phyloP scores from a whole-genome alignment of 768 basidiomycete genomes.

The Cyclocybe cylindracea region DNA sequence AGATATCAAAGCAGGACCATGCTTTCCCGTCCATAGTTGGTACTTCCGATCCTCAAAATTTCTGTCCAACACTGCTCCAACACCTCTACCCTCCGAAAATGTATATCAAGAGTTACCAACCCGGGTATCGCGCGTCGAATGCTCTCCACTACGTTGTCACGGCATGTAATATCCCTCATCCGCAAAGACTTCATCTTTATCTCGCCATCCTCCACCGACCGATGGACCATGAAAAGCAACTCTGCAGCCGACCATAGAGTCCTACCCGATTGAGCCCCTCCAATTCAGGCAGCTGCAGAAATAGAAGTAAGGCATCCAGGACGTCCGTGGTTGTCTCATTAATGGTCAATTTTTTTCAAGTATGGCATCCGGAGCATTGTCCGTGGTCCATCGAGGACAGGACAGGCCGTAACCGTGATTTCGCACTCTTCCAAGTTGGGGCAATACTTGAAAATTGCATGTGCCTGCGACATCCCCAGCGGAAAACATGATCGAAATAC shows the following conservation, averaged over 20 bases:
- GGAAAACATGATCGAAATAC: slow-evolving; percentile 2
- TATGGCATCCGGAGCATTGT: neutral
- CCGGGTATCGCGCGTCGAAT: neutral
- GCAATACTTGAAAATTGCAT: slow-evolving; percentile 4
- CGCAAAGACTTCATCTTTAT: neutral
- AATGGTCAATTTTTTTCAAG: slow-evolving; percentile 2
- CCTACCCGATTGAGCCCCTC: neutral
- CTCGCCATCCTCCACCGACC: neutral
- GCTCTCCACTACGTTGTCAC: neutral
- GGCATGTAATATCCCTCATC: neutral
- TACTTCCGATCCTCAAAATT: neutral
- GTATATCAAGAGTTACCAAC: neutral
- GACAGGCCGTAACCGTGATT: slow-evolving; percentile 1
- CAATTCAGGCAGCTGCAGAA: slow-evolving; percentile 3
- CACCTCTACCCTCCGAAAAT: neutral
- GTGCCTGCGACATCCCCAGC: slow-evolving; percentile 4
- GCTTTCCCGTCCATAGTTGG: too few relatives aligned
- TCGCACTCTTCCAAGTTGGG: slow-evolving; percentile 8
- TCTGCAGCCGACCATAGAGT: neutral
- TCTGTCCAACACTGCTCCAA: neutral
- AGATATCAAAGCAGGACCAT: too few relatives aligned
- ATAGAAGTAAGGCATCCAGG: slow-evolving; percentile 2
- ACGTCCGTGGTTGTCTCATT: slow-evolving; percentile 4
- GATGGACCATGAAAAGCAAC: neutral
- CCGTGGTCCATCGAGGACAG: neutral